phyloP scores from a whole-genome alignment of 148 eudicot species.

The Polygonum aviculare region DNA sequence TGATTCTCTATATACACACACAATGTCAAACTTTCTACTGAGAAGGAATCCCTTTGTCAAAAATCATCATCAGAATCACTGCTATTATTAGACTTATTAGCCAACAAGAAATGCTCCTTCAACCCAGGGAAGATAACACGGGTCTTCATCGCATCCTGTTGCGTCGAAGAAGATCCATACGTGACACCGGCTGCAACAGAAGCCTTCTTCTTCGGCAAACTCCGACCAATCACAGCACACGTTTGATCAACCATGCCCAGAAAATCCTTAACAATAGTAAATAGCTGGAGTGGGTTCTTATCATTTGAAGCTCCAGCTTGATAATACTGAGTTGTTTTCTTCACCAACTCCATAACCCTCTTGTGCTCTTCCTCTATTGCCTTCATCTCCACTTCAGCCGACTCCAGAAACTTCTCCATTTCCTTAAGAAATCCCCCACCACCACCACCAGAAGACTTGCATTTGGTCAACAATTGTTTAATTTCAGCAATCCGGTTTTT shows the following conservation, averaged over 20 bases:
- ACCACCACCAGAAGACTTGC: constrained; percentile 26
- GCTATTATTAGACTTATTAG: constrained; percentile 13
- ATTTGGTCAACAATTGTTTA: constrained; percentile 30
- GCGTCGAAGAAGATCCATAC: not conserved
- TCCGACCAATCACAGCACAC: constrained; percentile 48
- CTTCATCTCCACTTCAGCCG: constrained; percentile 47
- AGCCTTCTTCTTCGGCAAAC: constrained; percentile 43
- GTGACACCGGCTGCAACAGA: not conserved
- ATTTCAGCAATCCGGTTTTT: constrained; percentile 30
- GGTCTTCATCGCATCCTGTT: constrained; percentile 29
- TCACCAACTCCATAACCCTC: constrained; percentile 38
- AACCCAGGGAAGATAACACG: constrained; percentile 59
- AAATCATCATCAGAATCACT: constrained; percentile 11
- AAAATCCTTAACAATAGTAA: constrained; percentile 57
- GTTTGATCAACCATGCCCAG: constrained; percentile 62
- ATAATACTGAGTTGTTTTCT: constrained; percentile 62
- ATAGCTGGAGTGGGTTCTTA: constrained; percentile 53
- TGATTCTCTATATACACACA: constrained; percentile 3
- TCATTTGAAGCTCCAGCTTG: constrained; percentile 71
- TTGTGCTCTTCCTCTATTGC: constrained; percentile 44
- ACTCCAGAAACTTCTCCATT: constrained; percentile 51
- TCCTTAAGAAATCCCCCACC: constrained; percentile 36
- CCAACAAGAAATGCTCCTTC: constrained; percentile 62
- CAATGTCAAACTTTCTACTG: not conserved
- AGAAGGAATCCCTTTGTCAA: constrained; percentile 12